Evolutionary conservation across 2,329 filamentous ascomycete genomes (phyloP).

Genomic region (Botrytis aclada): DNA sequence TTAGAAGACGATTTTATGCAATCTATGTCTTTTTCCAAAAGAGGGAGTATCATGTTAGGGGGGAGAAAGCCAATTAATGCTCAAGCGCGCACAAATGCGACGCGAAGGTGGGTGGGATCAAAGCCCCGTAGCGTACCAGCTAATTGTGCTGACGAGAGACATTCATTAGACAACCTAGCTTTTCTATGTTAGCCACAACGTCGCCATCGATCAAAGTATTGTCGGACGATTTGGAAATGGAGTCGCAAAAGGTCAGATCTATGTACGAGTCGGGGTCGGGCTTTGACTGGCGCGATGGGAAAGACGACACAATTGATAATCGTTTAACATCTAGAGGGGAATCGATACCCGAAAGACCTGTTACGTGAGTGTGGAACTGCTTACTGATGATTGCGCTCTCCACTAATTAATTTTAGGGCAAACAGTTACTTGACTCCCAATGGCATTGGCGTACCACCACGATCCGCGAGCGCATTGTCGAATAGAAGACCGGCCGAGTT

Average conservation of each 20-base stretch:
- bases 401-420: conserved; percentile 25
- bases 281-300: conserved; percentile 32
- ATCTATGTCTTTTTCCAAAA: conserved; percentile 58
- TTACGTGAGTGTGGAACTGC: conserved; percentile 21
- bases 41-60: conserved; percentile 61
- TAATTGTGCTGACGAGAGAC: conserved; percentile 23
- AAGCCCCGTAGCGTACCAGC: conserved; percentile 7
- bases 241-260: conserved; percentile 39
- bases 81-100: conserved; percentile 28
- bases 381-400: conserved; percentile 8
- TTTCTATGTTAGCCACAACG: conserved; percentile 31
- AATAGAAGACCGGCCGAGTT: conserved; percentile 43
- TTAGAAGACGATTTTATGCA: conserved; percentile 57
- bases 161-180: conserved; percentile 32
- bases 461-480: conserved; percentile 31
- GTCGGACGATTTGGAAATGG: conserved; percentile 36
- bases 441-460: conserved; percentile 16
- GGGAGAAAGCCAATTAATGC: conserved; percentile 41
- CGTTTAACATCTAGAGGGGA: conserved; percentile 16
- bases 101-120: conserved; percentile 28
- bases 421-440: conserved; percentile 26
- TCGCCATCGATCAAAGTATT: conserved; percentile 30
- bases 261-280: conserved; percentile 37
- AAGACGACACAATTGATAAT: conserved; percentile 19
- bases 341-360: conserved; percentile 16